Base-by-base conservation (phyloP, 192 early-diverging fungal species). In the Coemansia sp. region DNA sequence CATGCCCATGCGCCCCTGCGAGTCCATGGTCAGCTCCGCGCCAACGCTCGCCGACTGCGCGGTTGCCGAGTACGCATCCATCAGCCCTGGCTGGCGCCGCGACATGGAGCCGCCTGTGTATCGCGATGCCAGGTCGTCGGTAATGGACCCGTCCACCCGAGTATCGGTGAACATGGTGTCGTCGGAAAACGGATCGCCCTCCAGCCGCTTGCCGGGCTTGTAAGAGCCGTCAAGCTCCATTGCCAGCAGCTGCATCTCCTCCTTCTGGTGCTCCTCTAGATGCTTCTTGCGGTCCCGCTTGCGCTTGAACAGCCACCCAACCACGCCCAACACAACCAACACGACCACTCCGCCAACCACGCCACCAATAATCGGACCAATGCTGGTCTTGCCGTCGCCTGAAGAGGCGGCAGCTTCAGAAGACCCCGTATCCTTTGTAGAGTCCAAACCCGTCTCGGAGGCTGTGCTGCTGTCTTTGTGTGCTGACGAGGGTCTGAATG, bases 241-340 rank as follows among this genome's bases (percentile, higher is more conserved):
- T 14, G 70, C 58, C 21, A 73, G 55, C 23, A 73, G 50, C 55
- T 73, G 70, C 59, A 73, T 57, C 34, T 73, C 63, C 50, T 73
- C 70, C 20, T 29, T 66, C 8, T 62, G 58, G 47, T 73, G 70
- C 60, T 73, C 70, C 9, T 61, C 63, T 6, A 61, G 38, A n/a
- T 73, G 59, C 28, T 34, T 34, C 51, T 62, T 66, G 59, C 70
- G 70, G 15, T 55, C 55, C 22, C 40, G 45, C 50, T 66, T 66
- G 50, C 70, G 70, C 50, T 66, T 61, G 34, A 58, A 47, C 21
- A 73, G 15, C 58, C 64, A 66, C 0, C 58, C 59, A 8, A 45
- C 39, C 10, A 62, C 26, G 7, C 59, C 63, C 8, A 73, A 23
- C 2, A 50, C 45, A 7, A 58, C 36, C 25, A 73, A 34, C 25